These are phyloP conservation scores for Candida stauntonica DNA, from an alignment of 805 yeast species.

Conservation along the genomic window DNA sequence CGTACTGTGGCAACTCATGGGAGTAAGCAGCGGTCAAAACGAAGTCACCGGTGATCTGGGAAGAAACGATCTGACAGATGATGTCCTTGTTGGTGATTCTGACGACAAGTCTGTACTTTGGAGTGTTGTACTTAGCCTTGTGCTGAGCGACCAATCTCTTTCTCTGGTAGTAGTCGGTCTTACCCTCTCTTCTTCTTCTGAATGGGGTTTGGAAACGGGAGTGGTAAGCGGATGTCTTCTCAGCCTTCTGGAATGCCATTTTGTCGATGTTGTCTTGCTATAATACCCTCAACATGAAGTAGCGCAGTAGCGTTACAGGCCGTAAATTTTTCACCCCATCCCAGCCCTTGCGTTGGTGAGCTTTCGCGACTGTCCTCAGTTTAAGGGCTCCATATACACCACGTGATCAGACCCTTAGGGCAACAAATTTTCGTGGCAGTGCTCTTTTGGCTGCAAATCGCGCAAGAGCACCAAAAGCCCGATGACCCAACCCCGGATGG, in stretches of 20 bases:
- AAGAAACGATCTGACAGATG: slow-evolving; percentile 95
- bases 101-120: slow-evolving; percentile 99
- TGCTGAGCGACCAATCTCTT: slow-evolving; percentile 99
- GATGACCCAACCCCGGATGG: no score
- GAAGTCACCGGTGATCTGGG: slow-evolving; percentile 95
- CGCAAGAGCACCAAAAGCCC: no score
- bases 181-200: slow-evolving; percentile 99
- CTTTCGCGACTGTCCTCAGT: background rate
- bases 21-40: slow-evolving; percentile 98
- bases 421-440: no score
- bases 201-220: slow-evolving; percentile 99
- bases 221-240: slow-evolving; percentile 89
- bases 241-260: slow-evolving; percentile 72
- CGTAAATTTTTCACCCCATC: slow-evolving; percentile 9
- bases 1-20: slow-evolving; percentile 97
- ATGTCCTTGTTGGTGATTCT: slow-evolving; percentile 99
- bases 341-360: background rate
- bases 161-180: slow-evolving; percentile 99
- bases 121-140: slow-evolving; percentile 99
- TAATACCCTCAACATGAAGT: no score
- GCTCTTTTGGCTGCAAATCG: no score
- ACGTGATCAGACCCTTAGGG: no score
- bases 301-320: no score
- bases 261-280: slow-evolving; percentile 22
- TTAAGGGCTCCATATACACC: background rate